These are phyloP conservation scores for Parmelia sp. DNA, from an alignment of 495 filamentous ascomycete species.

Conservation along the genomic window DNA sequence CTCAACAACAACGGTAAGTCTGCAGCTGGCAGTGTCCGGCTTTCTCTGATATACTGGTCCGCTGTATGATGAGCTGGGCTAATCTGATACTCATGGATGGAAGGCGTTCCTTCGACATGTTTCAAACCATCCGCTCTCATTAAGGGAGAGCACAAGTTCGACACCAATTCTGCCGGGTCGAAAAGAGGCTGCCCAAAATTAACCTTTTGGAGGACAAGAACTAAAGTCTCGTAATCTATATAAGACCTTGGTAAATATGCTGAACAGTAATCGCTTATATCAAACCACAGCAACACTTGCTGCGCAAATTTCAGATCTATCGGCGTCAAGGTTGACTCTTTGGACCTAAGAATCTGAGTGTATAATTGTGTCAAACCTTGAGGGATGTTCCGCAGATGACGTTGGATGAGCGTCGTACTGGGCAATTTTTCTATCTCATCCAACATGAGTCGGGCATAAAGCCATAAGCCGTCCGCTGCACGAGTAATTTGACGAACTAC, in stretches of 20 bases:
- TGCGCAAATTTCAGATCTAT: constrained; percentile 25
- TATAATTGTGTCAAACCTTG: constrained; percentile 29
- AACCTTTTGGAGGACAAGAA: constrained; percentile 25
- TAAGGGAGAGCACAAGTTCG: constrained; percentile 1
- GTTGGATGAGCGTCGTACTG: constrained; percentile 24
- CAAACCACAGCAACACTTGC: constrained; percentile 29
- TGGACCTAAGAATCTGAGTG: constrained; percentile 22
- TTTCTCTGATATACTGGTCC: constrained; percentile 25
- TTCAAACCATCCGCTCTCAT: constrained; percentile 5
- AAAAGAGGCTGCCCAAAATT: constrained; percentile 26
- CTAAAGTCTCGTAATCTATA: constrained; percentile 21
- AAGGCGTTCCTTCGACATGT: background rate
- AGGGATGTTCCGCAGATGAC: constrained; percentile 25
- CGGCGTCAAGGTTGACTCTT: constrained; percentile 24
- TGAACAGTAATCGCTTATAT: constrained; percentile 25
- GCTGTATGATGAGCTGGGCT: constrained; percentile 29
- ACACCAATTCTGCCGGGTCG: constrained; percentile 21
- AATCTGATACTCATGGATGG: constrained; percentile 16
- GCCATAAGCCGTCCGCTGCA: constrained; percentile 29
- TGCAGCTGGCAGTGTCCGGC: constrained; percentile 11
- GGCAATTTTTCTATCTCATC: constrained; percentile 30
- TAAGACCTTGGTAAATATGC: constrained; percentile 10
- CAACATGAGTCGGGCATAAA: constrained; percentile 31
- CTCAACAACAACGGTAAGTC: constrained; percentile 14
- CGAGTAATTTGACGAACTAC: constrained; percentile 6